Percentiles rank a stretch among this genome's conserved stretches.
phyloP scores from a whole-genome alignment of 768 basidiomycete genomes.

The Kwoniella bestiolae region DNA sequence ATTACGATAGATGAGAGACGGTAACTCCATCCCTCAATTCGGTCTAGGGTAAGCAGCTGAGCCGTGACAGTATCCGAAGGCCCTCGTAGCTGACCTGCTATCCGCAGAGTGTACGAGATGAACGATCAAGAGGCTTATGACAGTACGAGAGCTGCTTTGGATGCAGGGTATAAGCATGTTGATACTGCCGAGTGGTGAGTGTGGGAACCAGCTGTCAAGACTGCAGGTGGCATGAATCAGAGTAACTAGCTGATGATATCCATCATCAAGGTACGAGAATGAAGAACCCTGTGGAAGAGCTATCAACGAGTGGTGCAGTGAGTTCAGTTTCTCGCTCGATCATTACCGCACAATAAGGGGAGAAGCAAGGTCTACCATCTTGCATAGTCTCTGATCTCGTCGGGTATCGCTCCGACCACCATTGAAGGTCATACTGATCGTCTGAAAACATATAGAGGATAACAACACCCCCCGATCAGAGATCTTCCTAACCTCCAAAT shows the following conservation, averaged over 20 bases:
- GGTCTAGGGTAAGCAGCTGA: conserved; percentile 65
- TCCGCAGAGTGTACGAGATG: conserved; percentile 64
- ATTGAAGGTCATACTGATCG: too few species aligned
- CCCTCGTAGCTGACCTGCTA: too few species aligned
- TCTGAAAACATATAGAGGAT: conserved; percentile 34
- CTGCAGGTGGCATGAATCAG: conserved; percentile 1
- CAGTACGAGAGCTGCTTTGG: conserved; percentile 67
- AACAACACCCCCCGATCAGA: conserved; percentile 63
- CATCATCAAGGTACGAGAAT: conserved; percentile 68
- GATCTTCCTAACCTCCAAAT: conserved; percentile 74
- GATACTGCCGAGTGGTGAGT: conserved; percentile 60
- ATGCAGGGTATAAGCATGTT: conserved; percentile 72
- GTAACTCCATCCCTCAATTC: conserved; percentile 65
- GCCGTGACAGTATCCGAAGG: too few species aligned
- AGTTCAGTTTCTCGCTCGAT: conserved; percentile 18
- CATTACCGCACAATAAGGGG: too few species aligned
- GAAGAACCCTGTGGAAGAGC: conserved; percentile 69
- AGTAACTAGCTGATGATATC: conserved; percentile 41
- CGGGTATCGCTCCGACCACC: too few species aligned
- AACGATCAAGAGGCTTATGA: conserved; percentile 65
- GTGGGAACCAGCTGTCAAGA: background rate
- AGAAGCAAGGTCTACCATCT: too few species aligned
- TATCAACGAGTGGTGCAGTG: conserved; percentile 59
- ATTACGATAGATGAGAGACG: conserved; percentile 61
- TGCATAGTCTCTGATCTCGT: too few species aligned